Conservation (phyloP, 2,329 filamentous ascomycete genomes). For the Pseudonectria foliicola region DNA sequence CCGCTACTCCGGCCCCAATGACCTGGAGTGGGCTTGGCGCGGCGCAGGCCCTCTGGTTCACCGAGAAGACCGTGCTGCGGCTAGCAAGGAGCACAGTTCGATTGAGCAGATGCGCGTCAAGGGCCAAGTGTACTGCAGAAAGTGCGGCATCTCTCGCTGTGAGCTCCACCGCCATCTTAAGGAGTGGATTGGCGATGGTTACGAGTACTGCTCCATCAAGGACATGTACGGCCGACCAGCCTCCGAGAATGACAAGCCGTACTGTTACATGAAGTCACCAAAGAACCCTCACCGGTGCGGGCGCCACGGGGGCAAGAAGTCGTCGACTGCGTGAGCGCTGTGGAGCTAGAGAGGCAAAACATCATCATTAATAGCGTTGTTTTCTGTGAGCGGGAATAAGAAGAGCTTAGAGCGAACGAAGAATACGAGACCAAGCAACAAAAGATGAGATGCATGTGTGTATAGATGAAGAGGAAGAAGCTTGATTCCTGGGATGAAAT, state of each 20-base stretch:
- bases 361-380: background rate
- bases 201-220: constrained; percentile 55
- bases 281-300: constrained; percentile 52
- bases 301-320: constrained; percentile 37
- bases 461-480: no score
- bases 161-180: constrained; percentile 57
- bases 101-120: constrained; percentile 44
- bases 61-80: constrained; percentile 12
- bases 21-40: constrained; percentile 58
- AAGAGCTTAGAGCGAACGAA: no score
- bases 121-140: constrained; percentile 55
- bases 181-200: constrained; percentile 48
- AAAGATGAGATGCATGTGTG: no score
- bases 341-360: background rate
- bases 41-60: constrained; percentile 40
- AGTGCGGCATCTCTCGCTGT: constrained; percentile 54
- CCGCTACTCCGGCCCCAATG: constrained; percentile 53
- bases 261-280: constrained; percentile 54
- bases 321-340: constrained; percentile 4
- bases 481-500: no score
- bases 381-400: background rate
- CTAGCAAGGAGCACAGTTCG: constrained; percentile 12
- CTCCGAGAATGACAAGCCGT: constrained; percentile 36
- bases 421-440: no score
- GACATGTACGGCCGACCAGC: constrained; percentile 48